Base-by-base conservation (phyloP, 495 filamentous ascomycete species). In the Aspergillus carlsbadensis region DNA sequence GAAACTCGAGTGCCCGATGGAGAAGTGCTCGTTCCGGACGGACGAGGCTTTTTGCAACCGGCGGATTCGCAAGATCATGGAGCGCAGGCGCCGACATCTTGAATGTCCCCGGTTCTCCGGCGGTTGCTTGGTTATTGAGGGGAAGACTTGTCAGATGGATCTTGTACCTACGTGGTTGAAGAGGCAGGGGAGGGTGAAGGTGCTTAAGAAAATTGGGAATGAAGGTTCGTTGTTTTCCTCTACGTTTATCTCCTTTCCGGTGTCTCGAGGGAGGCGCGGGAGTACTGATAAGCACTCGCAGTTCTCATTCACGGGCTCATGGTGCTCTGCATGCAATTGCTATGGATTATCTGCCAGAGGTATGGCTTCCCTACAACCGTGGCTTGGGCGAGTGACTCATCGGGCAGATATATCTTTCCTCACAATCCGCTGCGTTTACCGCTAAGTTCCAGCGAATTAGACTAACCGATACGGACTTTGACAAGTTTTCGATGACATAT, bases 1-100 rank as follows among this genome's bases (percentile, higher is more conserved):
- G 14, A 76, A 74, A 11, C 70, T 78, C 0, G 75, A 78, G 43
- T 77, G 73, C 53, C 75, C 75, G 5, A 77, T 77, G 71, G 75
- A 78, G 60, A 68, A 76, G 45, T 78, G 75, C 57, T 78, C 74
- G 0, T 74, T 78, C 37, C 69, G 71, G 2, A 78, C 73, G 0
- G 75, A 78, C 53, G 74, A 75, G 36, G 57, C 65, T 0, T 78
- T 78, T 53, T 78, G 75, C 53, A 77, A 76, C 52, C 56, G 51
- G 57, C 61, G 71, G 6, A 69, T 78, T 26, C 63, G 72, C 8
- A 56, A 62, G 1, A 77, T 77, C 26, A 78, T 78, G 72, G 69
- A 76, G 52, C 67, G 74, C 34, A 59, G 75, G 11, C 68, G 75
- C 6, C 57, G 70, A 35, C 75, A 78, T 66, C 61, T 72, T 0